Evolutionary conservation across 1,284 basidiomycete genomes (phyloP), one percentile per base, ranked within the genome.

Genomic region (Malassezia psittaci): DNA sequence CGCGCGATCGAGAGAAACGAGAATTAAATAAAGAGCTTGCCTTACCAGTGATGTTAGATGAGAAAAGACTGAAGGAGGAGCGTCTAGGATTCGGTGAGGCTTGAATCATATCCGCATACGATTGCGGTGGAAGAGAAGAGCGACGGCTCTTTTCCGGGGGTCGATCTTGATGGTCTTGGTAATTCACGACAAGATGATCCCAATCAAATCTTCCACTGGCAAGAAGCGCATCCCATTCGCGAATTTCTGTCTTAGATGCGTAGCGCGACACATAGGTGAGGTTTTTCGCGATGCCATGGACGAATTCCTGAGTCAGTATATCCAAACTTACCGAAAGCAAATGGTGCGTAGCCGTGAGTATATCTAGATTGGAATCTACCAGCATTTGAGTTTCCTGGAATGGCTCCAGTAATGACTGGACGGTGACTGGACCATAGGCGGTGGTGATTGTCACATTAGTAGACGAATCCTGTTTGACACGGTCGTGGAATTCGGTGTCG

Each of bases 181-280:
- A 40, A 29, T 34, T 36, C 5, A 35, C 43, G 29, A 46, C 44
- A 9, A 54, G 42, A 15, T 48, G 38, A 19, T 54, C 52, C 52
- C 52, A 54, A 29, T 54, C 52, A 24, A 54, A 39, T 13, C 48
- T 24, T 29, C 38, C 46, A 16, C 41, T n/a, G 15, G 46, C 38
- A 15, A 54, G 47, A 15, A 54, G 42, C 39, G 41, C 41, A 32
- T 55, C 53, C 53, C 53, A 55, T 24, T 55, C 41, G 12, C 29
- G n/a, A 19, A 55, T 50, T 34, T 55, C 53, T 24, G 35, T 15
- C 19, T 45, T 41, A 15, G 34, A 39, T 34, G 48, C 37, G 18
- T 48, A 34, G 16, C 54, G 54, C 13, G 54, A 47, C 13, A 55
- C 48, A 21, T 37, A 46, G 9, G 54, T 36, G n/a, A 55, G 39